Evolutionary conservation across 345 rosid genomes (phyloP).

Genomic region (Triadica sebifera): DNA sequence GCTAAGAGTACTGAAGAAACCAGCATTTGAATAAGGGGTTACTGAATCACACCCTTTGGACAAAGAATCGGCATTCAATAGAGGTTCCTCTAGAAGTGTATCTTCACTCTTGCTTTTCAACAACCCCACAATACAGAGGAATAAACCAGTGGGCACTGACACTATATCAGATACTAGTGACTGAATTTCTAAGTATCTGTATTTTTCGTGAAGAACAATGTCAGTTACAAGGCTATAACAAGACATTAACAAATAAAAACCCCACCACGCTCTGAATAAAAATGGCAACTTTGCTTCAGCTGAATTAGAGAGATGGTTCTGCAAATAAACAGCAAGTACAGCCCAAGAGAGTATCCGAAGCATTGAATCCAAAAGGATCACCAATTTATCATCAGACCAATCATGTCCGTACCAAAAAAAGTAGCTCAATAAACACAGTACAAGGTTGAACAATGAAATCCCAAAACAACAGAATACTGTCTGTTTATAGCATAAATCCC

Average conservation of each 20-base stretch:
- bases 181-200: constrained; percentile 24
- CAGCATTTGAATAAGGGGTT: constrained; percentile 32
- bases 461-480: neutral
- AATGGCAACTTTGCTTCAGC: constrained; percentile 39
- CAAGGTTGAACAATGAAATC: constrained; percentile 44
- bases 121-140: constrained; percentile 52
- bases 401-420: constrained; percentile 56
- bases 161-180: constrained; percentile 44
- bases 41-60: constrained; percentile 21
- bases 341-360: constrained; percentile 63
- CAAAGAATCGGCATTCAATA: constrained; percentile 25
- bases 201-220: constrained; percentile 33
- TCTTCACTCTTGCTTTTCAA: constrained; percentile 31
- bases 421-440: constrained; percentile 48
- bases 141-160: constrained; percentile 43
- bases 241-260: constrained; percentile 47
- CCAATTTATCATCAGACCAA: no score
- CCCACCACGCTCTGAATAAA: constrained; percentile 67
- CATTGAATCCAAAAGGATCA: constrained; percentile 53
- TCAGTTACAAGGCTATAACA: constrained; percentile 59
- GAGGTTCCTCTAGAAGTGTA: constrained; percentile 40
- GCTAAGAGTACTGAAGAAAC: constrained; percentile 27
- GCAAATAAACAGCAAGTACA: constrained; percentile 39
- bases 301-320: constrained; percentile 24
- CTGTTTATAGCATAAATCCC: constrained; percentile 31